phyloP scores from a whole-genome alignment of 2,329 filamentous ascomycete genomes.

The Setomelanomma holmii region DNA sequence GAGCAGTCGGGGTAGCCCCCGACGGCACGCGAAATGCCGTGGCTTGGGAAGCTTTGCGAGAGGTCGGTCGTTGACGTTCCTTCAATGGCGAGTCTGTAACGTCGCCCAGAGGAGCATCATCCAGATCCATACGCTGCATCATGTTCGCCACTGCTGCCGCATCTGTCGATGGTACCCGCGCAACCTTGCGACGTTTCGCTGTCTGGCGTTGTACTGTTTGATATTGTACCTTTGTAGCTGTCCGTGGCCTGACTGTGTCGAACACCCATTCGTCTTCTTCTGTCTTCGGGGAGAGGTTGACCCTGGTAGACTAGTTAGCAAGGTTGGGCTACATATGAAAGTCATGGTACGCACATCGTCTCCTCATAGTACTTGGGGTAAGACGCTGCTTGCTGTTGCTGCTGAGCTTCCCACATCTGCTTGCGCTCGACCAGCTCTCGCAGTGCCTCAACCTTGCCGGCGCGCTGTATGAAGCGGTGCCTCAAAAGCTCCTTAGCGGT shows the following conservation, averaged over 20 bases:
- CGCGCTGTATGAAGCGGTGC: conserved; percentile 85
- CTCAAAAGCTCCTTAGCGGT: conserved; percentile 86
- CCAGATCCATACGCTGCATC: conserved; percentile 54
- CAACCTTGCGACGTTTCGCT: conserved; percentile 56
- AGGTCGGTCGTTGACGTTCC: conserved; percentile 36
- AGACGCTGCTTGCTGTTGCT: conserved; percentile 60
- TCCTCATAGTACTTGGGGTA: conserved; percentile 92
- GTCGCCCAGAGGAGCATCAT: conserved; percentile 51
- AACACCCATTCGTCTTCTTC: conserved; percentile 93
- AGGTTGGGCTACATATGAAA: neutral
- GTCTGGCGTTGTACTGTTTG: conserved; percentile 55
- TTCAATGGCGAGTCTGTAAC: conserved; percentile 46
- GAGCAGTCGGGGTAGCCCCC: conserved; percentile 51
- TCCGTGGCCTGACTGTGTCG: conserved; percentile 82
- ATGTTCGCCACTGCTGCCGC: conserved; percentile 41
- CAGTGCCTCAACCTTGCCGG: conserved; percentile 85
- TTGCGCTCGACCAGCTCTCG: conserved; percentile 86
- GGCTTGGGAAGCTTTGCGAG: conserved; percentile 47
- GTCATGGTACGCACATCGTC: conserved; percentile 66
- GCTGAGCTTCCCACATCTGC: conserved; percentile 80
- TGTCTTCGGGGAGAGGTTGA: conserved; percentile 69
- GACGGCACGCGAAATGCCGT: conserved; percentile 48
- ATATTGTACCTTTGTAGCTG: conserved; percentile 58
- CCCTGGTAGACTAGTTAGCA: conserved; percentile 50
- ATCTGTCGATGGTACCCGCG: conserved; percentile 53